These are phyloP conservation scores for Peziza echinospora DNA, from an alignment of 495 filamentous ascomycete species.

Conservation along the genomic window DNA sequence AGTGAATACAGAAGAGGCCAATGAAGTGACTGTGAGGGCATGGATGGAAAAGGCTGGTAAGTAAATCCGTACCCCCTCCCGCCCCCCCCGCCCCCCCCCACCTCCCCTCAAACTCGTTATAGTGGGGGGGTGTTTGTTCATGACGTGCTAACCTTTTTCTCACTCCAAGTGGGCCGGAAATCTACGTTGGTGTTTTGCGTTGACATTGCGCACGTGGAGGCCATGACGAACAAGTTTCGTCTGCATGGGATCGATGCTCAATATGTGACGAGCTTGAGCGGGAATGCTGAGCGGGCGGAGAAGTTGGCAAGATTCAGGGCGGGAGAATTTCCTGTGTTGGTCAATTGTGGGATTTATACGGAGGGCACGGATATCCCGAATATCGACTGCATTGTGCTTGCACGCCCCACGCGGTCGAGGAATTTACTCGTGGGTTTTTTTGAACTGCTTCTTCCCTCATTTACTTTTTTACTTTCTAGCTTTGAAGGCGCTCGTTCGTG, in stretches of 20 bases:
- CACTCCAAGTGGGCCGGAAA: constrained; percentile 37
- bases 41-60: constrained; percentile 54
- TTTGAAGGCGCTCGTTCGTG: no score
- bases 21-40: constrained; percentile 58
- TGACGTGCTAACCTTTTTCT: no score
- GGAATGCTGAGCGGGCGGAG: constrained; percentile 37
- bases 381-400: constrained; percentile 80
- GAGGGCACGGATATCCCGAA: constrained; percentile 93
- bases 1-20: constrained; percentile 57
- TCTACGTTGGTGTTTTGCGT: constrained; percentile 90
- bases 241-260: constrained; percentile 57
- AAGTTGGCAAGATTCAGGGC: constrained; percentile 50
- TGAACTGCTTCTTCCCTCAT: no score
- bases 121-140: no score
- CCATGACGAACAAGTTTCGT: constrained; percentile 54
- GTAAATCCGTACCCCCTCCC: no score
- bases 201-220: constrained; percentile 55
- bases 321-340: constrained; percentile 60
- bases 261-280: constrained; percentile 62
- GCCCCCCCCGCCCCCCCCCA: no score
- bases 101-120: no score
- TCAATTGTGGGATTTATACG: constrained; percentile 93
- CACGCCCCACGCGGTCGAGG: constrained; percentile 67
- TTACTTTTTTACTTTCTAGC: no score
- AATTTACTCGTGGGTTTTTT: constrained; percentile 54